phyloP scores from a whole-genome alignment of 805 yeast genomes.

The Nakazawaea sp. region DNA sequence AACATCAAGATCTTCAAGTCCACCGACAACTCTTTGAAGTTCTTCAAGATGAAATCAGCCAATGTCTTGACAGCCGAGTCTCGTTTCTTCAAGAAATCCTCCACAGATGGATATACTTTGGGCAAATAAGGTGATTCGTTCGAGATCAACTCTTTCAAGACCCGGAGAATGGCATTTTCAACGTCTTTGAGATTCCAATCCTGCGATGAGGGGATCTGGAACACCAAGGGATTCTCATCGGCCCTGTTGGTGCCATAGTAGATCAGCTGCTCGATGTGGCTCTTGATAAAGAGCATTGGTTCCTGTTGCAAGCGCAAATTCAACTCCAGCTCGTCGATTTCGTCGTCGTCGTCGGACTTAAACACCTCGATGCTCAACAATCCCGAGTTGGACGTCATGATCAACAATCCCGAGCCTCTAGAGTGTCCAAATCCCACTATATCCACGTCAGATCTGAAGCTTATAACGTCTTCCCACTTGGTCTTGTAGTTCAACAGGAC shows the following conservation, averaged over 20 bases:
- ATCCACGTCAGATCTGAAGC: slow-evolving; percentile 43
- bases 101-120: slow-evolving; percentile 40
- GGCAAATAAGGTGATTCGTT: slow-evolving; percentile 55
- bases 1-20: slow-evolving; percentile 11
- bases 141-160: slow-evolving; percentile 48
- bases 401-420: slow-evolving; percentile 13
- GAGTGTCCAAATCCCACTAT: slow-evolving; percentile 51
- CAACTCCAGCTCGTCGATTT: slow-evolving; percentile 13
- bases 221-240: slow-evolving; percentile 37
- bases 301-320: slow-evolving; percentile 13
- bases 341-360: slow-evolving; percentile 15
- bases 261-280: slow-evolving; percentile 81
- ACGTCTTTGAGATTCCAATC: slow-evolving; percentile 37
- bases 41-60: slow-evolving; percentile 15
- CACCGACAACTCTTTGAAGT: slow-evolving; percentile 12
- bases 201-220: slow-evolving; percentile 29
- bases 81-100: slow-evolving; percentile 46
- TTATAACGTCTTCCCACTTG: slow-evolving; percentile 79
- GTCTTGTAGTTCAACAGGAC: slow-evolving; percentile 25
- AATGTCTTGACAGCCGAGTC: slow-evolving; percentile 19
- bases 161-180: slow-evolving; percentile 41
- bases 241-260: slow-evolving; percentile 39
- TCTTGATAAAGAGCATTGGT: slow-evolving; percentile 39
- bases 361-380: slow-evolving; percentile 52
- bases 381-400: slow-evolving; percentile 47